Evolutionary conservation across 495 filamentous ascomycete genomes (phyloP).

Genomic region (Aspergillus heteromorphus): DNA sequence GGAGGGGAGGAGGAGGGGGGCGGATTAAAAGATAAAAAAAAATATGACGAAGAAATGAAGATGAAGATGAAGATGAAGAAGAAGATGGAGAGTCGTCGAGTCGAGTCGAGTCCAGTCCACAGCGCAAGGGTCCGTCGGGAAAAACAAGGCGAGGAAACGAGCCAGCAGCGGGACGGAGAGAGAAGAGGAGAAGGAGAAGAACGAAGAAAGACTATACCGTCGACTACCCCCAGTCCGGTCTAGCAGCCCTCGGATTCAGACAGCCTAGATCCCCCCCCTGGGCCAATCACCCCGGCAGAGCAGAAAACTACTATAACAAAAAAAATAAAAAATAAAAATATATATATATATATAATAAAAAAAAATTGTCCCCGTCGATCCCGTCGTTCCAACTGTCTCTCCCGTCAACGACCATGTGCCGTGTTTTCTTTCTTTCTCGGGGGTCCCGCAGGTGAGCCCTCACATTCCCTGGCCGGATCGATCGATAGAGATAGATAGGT

Average conservation of each 20-base stretch:
- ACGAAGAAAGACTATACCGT: no score
- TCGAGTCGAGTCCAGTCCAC: no score
- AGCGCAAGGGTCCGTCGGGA: no score
- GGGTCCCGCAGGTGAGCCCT: background rate
- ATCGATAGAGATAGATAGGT: no score
- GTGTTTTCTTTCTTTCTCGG: background rate
- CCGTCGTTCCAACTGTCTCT: background rate
- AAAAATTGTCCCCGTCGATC: background rate
- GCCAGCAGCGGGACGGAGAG: background rate
- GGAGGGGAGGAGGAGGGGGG: constrained; percentile 8
- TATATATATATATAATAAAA: no score
- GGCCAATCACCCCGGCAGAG: background rate
- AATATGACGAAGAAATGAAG: constrained; percentile 9
- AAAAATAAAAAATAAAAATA: background rate
- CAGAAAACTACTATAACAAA: background rate
- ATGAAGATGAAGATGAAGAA: constrained; percentile 16
- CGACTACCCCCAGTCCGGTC: background rate
- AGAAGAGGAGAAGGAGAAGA: background rate
- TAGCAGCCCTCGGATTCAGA: background rate
- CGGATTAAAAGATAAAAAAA: constrained; percentile 14
- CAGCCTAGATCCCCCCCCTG: background rate
- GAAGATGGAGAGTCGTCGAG: constrained; percentile 9
- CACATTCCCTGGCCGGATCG: no score
- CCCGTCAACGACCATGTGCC: background rate
- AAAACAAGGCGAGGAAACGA: no score